These are phyloP conservation scores for Lepidium africanum DNA, from an alignment of 345 rosid genomes.

Conservation along the genomic window DNA sequence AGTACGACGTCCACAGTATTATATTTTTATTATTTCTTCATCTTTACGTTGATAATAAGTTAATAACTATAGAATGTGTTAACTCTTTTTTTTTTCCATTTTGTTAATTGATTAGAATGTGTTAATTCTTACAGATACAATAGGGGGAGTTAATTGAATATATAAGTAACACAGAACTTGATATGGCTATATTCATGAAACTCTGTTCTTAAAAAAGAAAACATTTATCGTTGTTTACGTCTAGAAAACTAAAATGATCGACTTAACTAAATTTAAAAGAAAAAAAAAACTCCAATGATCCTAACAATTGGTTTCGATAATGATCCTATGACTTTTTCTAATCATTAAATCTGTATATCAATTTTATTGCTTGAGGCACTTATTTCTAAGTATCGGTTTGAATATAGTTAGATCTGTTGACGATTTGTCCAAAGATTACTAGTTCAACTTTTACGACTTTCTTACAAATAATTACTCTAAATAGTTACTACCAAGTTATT, in stretches of 20 bases:
- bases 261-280: too few relatives aligned
- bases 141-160: too few relatives aligned
- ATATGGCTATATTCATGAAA: neutral
- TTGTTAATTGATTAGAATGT: too few relatives aligned
- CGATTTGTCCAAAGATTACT: neutral
- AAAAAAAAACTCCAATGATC: too few relatives aligned
- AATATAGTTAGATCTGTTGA: neutral
- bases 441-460: neutral
- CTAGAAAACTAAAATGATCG: too few relatives aligned
- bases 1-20: too few relatives aligned
- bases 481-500: neutral
- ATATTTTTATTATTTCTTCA: too few relatives aligned
- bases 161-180: neutral
- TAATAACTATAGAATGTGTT: too few relatives aligned
- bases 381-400: neutral
- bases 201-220: neutral
- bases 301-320: neutral
- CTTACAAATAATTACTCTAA: neutral
- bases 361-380: neutral
- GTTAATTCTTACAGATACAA: too few relatives aligned
- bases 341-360: neutral
- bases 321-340: neutral
- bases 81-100: too few relatives aligned
- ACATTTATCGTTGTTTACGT: neutral
- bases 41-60: too few relatives aligned